Evolutionary conservation across 257 asterid species (phyloP), one percentile per base, ranked within the genome.

Genomic region (Nemophila menziesii): DNA sequence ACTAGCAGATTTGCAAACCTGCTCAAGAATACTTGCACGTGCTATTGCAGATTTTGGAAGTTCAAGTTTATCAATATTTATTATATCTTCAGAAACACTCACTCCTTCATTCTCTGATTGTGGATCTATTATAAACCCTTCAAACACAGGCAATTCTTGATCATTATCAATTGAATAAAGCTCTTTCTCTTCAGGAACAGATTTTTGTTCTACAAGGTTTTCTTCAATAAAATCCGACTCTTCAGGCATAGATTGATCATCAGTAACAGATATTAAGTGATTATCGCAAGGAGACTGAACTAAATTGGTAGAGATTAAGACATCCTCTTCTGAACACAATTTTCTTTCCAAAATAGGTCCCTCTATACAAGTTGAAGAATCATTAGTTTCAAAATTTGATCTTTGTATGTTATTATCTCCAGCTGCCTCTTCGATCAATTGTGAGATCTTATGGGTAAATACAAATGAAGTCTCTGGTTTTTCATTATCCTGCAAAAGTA

Each of bases 1-100:
- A 57, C 87, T 68, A 54, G 90, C 73, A 39, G 93, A 89, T 68
- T 64, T 68, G 73, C 93, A 89, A 22, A 84, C 68, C 66, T 76
- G 77, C 55, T 76, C 97, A 56, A 80, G 78, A 59, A 83, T 54
- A 70, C 92, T 84, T 54, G 82, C 92, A 60, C 92, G 92, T 54
- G 81, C 86, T 47, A 84, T 56, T 22, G 83, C 55, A 36, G 65
- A 65, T 29, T 61, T 61, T 44, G 86, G 65, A 72, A 66, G 71
- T 34, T 56, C 69, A 62, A 86, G 56, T 42, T 51, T 49, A 14
- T 71, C 68, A 34, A 78, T 48, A 67, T 72, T 68, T 52, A 61
- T 63, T 48, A 39, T 73, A 58, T 46, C 69, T 43, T 69, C 72
- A 43, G 70, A 33, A 62, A 71, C 48, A 48, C 64, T 67, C 52